Evolutionary conservation across 305 asterid species (phyloP).

Genomic region (Striga hermonthica): DNA sequence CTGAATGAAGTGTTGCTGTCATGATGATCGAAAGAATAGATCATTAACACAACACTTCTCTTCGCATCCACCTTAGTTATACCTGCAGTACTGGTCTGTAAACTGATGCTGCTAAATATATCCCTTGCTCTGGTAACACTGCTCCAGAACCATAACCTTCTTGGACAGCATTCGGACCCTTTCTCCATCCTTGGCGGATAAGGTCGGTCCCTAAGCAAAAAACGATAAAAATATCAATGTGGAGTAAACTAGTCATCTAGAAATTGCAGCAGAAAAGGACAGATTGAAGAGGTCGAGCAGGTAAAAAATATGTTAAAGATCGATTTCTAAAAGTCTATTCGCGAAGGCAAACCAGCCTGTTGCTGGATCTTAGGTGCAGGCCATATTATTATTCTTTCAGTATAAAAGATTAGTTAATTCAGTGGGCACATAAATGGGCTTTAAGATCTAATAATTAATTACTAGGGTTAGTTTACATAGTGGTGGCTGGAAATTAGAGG

Average conservation of each 20-base stretch:
- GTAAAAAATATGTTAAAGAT: background rate
- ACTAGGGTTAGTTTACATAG: too few species aligned
- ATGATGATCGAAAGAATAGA: conserved; percentile 16
- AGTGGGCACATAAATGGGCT: too few species aligned
- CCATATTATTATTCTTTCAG: too few species aligned
- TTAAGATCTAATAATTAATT: too few species aligned
- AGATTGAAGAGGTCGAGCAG: conserved; percentile 25
- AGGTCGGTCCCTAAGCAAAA: conserved; percentile 59
- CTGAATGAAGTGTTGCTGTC: conserved; percentile 22
- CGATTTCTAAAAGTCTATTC: too few species aligned
- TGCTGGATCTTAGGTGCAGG: too few species aligned
- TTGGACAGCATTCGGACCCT: conserved; percentile 83
- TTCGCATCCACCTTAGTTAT: conserved; percentile 30
- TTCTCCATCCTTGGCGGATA: conserved; percentile 92
- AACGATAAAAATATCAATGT: conserved; percentile 10
- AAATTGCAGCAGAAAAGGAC: conserved; percentile 21
- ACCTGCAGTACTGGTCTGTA: conserved; percentile 99
- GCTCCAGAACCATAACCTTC: conserved; percentile 98
- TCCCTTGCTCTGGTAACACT: conserved; percentile 95
- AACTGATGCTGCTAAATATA: conserved; percentile 92
- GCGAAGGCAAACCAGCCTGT: too few species aligned
- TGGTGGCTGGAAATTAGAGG: too few species aligned
- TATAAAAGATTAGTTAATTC: too few species aligned
- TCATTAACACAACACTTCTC: conserved; percentile 23
- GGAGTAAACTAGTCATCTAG: conserved; percentile 18